Evolutionary conservation across 2,329 filamentous ascomycete genomes (phyloP), one percentile per base, ranked within the genome.

Genomic region (Aspergillus sp.): DNA sequence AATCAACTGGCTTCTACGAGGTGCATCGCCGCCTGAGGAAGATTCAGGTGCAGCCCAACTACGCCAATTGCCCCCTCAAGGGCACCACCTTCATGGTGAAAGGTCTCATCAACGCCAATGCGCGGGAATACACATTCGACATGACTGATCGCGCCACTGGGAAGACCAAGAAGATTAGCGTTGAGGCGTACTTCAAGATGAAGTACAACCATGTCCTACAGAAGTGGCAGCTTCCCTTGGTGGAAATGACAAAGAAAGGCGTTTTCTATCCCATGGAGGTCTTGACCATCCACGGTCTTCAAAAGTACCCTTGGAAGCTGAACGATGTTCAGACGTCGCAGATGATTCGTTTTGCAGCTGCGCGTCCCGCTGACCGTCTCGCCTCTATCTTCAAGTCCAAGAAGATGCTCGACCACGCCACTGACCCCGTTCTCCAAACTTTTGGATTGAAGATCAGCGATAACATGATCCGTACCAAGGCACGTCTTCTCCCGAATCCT

Each of bases 301-400:
- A 86, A 67, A 78, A 80, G 2, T 86, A 83, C 62, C 75, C 73
- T 3, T 79, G 72, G 66, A 87, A 86, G 70, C 67, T 86, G 44
- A 79, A 78, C 47, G 82, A 85, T 50, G 64, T 65, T 0, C 79
- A 96, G 74, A 97, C 93, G 0, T 76, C 87, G 0, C 74, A 81
- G 4, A 99, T 99, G 94, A 97, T 99, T 76, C 93, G 88, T 70
- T 91, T 93, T 63, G 92, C 93, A 0, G 93, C 96, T 4, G 90
- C 88, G 5, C 81, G 87, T 1, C 94, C 94, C 0, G 68, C 70
- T 0, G 69, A 85, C 25, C 88, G 94, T n/a, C 82, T 84, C 59
- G 62, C 68, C 0, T 83, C 88, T 17, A 91, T 97, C 60, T 74
- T 85, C 45, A 69, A 81, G 3, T 88, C 88, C 14, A 82, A 96